Conservation (phyloP, 345 rosid genomes). For the Eucalyptus pauciflora region DNA sequence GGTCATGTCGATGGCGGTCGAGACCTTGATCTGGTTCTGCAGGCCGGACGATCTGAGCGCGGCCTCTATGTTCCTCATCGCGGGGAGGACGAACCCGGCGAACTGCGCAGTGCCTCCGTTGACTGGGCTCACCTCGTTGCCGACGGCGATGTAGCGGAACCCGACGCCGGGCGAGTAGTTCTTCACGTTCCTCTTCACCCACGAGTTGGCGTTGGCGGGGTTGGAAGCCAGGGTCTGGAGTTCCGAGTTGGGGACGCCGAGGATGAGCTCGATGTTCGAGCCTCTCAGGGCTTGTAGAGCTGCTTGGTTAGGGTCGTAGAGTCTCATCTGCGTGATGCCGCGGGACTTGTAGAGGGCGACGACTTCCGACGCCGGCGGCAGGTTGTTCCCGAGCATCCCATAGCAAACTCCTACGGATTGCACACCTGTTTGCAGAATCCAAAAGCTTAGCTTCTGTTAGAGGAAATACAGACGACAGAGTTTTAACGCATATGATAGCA, state of each 20-base stretch:
- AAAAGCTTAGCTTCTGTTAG: neutral
- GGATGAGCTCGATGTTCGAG: slow-evolving; percentile 27
- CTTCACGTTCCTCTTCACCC: slow-evolving; percentile 23
- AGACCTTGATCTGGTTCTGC: slow-evolving; percentile 20
- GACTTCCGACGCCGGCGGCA: slow-evolving; percentile 16
- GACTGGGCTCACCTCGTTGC: slow-evolving; percentile 18
- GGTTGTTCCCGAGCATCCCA: slow-evolving; percentile 42
- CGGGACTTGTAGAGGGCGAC: slow-evolving; percentile 12
- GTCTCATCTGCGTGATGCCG: slow-evolving; percentile 25
- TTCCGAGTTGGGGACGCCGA: slow-evolving; percentile 25
- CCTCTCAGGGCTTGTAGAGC: slow-evolving; percentile 29
- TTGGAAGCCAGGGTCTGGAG: slow-evolving; percentile 13
- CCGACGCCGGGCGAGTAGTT: slow-evolving; percentile 13
- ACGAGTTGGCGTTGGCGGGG: slow-evolving; percentile 12
- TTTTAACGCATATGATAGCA: neutral
- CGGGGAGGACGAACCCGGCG: slow-evolving; percentile 17
- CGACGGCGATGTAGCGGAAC: slow-evolving; percentile 31
- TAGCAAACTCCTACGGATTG: slow-evolving; percentile 27
- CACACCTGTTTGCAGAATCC: slow-evolving; percentile 2
- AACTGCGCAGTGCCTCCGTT: neutral
- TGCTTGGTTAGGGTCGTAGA: slow-evolving; percentile 23
- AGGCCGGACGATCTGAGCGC: slow-evolving; percentile 19
- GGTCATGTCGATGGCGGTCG: slow-evolving; percentile 26
- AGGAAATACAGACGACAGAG: neutral
- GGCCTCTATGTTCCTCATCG: slow-evolving; percentile 13